Base-by-base conservation (phyloP, 2,329 filamentous ascomycete species). In the Volutella citrinella region DNA sequence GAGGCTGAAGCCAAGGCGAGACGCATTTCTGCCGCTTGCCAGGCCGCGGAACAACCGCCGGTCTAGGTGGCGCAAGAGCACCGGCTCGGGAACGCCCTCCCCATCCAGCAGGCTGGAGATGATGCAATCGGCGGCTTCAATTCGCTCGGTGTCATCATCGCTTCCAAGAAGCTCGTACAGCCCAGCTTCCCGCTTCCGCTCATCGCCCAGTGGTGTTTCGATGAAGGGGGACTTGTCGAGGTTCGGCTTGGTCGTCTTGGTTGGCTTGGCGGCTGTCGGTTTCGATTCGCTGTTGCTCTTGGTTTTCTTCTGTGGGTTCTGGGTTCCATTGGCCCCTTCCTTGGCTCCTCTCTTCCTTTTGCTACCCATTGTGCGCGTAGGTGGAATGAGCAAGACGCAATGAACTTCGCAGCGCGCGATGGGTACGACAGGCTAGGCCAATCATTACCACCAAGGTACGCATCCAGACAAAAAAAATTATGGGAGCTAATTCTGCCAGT, bases 1-100 rank as follows among this genome's bases (percentile, higher is more conserved):
- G 35, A 96, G 73, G 34, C 88, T 95, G 59, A 95, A 96, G 5
- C 93, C 93, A 31, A 93, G 68, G 17, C 93, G 77, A 13, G 91
- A 88, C 10, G 87, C 87, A 65, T 95, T 95, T 37, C 88, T 82
- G 34, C 88, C 84, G 58, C 89, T 96, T 42, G 90, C 89, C 13
- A 97, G 78, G 24, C 93, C 93, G 34, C 87, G 80, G 59, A 96
- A 87, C 22, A 98, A 70, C 17, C 84, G 75, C 55, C 77, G 76
- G 44, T 79, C 75, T 19, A 83, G 63, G 48, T 83, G 79, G 38
- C 76, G 66, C 46, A 70, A 59, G 11, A 83, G 63, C 4, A 76
- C 71, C 2, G 64, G 49, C 54, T 82, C 76, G 4, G 68, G 44
- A 5, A 72, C 72, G 19, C 65, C 64, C 14, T 74, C 61, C 26